Base-by-base conservation (phyloP, 1,284 basidiomycete genomes). In the Butyriboletus appendiculatus region DNA sequence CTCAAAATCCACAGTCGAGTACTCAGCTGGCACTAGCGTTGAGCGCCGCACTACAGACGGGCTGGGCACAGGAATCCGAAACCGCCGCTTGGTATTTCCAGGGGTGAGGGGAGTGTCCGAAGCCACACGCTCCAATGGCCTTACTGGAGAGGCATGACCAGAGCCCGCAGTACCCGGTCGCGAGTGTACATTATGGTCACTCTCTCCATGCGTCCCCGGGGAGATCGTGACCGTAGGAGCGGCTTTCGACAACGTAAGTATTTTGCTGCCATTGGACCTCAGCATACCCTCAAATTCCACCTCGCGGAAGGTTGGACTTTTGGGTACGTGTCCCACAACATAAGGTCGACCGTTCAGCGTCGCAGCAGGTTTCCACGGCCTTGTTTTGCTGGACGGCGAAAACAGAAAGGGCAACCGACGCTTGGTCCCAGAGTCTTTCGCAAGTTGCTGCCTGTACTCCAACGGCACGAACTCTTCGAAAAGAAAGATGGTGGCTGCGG, bases 381-480 rank as follows among this genome's bases (percentile, higher is more conserved):
- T 81, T 53, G 74, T 69, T 62, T 76, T 77, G 56, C 66, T 62
- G 24, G 74, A 72, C 15, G 73, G 61, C 18, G 78, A 73, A 57
- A 83, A 82, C 42, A 80, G 67, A 40, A 79, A 79, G 20, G 80
- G 81, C 40, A 82, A 60, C 26, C 77, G 77, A 26, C 77, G 75
- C 26, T 79, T 73, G 12, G 61, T 65, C 1, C 75, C 73, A 0
- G 74, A 70, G 2, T 75, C 73, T 45, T 76, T 70, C 10, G 84
- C 81, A 0, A 96, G 80, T 54, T 90, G 86, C 53, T 89, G 82
- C 33, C 92, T 82, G 63, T 95, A 95, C 63, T 94, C 91, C 45
- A 85, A 73, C 0, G 92, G 93, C 5, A 96, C 90, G 54, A 91
- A 90, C 65, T 95, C 93, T 71, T 96, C 92, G 62, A 92, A 94